Conservation (phyloP, 2,329 filamentous ascomycete species). For the Dryadomyces sulphureus region DNA sequence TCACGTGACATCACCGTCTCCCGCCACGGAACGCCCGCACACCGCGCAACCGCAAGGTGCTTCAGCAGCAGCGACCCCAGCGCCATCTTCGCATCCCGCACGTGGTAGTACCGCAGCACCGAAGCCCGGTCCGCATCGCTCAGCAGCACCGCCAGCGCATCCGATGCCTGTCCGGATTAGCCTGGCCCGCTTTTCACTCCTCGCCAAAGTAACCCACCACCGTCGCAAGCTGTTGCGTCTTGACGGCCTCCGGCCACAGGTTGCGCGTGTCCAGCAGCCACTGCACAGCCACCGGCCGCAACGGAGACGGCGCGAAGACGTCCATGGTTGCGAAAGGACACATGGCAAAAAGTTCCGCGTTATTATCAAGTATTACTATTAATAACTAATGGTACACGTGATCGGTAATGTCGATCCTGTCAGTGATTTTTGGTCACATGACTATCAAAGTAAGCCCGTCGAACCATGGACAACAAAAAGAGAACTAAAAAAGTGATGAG, state of each 20-base stretch:
- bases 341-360: too few relatives aligned
- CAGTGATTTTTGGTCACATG: too few relatives aligned
- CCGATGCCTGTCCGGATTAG: conserved; percentile 13
- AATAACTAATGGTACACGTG: too few relatives aligned
- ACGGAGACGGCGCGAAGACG: neutral
- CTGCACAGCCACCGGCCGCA: conserved; percentile 30
- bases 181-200: neutral
- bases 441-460: too few relatives aligned
- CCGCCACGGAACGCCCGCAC: conserved; percentile 41
- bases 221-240: conserved; percentile 31
- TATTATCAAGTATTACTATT: too few relatives aligned
- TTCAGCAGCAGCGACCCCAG: conserved; percentile 62
- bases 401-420: too few relatives aligned
- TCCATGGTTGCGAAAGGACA: too few relatives aligned
- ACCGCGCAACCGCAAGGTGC: conserved; percentile 47
- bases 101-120: conserved; percentile 47
- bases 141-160: conserved; percentile 34
- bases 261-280: conserved; percentile 47
- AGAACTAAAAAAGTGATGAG: conserved; percentile 15
- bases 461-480: too few relatives aligned
- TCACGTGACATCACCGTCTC: conserved; percentile 41
- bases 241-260: conserved; percentile 37
- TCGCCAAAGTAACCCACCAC: conserved; percentile 23
- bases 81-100: conserved; percentile 60
- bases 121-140: conserved; percentile 37